phyloP scores from a whole-genome alignment of 2,329 filamentous ascomycete species.

The Verticillium nonalfalfae region DNA sequence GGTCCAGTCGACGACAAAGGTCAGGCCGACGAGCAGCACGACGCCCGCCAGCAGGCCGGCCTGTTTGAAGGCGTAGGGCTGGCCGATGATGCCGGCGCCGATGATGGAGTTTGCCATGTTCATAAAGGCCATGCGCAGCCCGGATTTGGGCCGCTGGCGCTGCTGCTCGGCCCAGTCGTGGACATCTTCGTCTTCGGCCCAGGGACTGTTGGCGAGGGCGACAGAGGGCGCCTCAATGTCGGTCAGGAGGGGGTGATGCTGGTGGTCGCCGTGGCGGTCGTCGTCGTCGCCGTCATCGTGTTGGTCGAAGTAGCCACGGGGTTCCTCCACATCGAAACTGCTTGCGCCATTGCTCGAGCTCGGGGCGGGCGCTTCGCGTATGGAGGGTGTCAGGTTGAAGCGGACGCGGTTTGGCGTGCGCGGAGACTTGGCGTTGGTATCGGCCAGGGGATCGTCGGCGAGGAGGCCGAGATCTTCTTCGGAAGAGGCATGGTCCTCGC shows the following conservation, averaged over 20 bases:
- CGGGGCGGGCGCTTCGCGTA: constrained; percentile 19
- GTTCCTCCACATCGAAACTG: constrained; percentile 13
- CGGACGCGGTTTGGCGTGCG: constrained; percentile 67
- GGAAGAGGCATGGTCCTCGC: constrained; percentile 9
- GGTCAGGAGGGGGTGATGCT: constrained; percentile 70
- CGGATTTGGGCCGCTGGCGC: constrained; percentile 69
- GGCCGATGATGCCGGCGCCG: constrained; percentile 67
- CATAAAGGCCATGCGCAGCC: constrained; percentile 87
- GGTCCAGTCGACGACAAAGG: constrained; percentile 90
- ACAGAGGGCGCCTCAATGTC: constrained; percentile 77
- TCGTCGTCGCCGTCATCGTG: constrained; percentile 1
- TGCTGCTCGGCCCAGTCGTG: constrained; percentile 47
- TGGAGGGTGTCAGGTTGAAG: constrained; percentile 55
- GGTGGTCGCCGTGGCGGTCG: constrained; percentile 8
- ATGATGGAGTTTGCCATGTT: constrained; percentile 99
- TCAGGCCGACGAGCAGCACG: constrained; percentile 70
- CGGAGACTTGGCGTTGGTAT: constrained; percentile 30
- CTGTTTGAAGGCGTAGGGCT: constrained; percentile 94
- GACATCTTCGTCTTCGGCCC: constrained; percentile 31
- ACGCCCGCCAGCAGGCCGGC: constrained; percentile 80
- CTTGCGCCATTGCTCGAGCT: constrained; percentile 7
- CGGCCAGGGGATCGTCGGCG: constrained; percentile 12
- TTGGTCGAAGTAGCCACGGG: constrained; percentile 1
- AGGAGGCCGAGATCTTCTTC: constrained; percentile 17
- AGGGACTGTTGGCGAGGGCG: constrained; percentile 53